Percentiles rank a stretch among this genome's conserved stretches.
Conservation (phyloP, 139 green algal species). For the Closterium sp. region DNA sequence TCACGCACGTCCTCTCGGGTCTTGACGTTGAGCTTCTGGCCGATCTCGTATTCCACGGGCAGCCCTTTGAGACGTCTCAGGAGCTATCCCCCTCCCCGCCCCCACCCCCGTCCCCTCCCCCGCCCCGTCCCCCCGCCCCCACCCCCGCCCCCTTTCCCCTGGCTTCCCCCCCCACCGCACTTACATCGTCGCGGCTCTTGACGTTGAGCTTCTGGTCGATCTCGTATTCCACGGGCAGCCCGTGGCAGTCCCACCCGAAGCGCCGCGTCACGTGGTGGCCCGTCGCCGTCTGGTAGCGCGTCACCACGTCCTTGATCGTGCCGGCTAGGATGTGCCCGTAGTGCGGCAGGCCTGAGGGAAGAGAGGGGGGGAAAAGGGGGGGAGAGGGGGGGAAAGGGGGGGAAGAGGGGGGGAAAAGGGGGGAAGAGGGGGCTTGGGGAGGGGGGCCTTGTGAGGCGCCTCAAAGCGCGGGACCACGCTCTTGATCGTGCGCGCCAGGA, state of each 20-base stretch:
- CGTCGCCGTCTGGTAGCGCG: conserved; percentile 82
- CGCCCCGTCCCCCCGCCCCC: too few species aligned
- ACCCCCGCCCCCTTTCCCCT: too few species aligned
- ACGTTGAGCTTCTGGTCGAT: conserved; percentile 95
- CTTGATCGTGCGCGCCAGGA: conserved; percentile 98
- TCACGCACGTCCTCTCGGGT: conserved; percentile 57
- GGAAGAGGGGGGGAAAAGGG: too few species aligned
- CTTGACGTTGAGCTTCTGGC: too few species aligned
- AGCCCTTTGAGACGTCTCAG: conserved; percentile 62
- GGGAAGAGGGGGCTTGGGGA: neutral
- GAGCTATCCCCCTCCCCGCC: too few species aligned
- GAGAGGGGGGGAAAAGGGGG: neutral
- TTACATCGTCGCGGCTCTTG: conserved; percentile 38
- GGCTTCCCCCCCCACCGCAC: neutral
- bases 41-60: conserved; percentile 98
- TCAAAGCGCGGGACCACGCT: conserved; percentile 96
- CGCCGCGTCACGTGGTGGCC: conserved; percentile 83
- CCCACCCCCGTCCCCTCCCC: too few species aligned
- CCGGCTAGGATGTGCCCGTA: conserved; percentile 98
- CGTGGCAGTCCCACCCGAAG: conserved; percentile 94
- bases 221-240: conserved; percentile 97
- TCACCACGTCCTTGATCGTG: conserved; percentile 98
- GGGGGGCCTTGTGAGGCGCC: too few species aligned
- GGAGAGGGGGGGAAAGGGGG: neutral
- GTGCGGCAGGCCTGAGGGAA: conserved; percentile 77